These are phyloP conservation scores for Cryptosporidium ubiquitum DNA, from an alignment of 169 alveolate species.

Conservation along the genomic window DNA sequence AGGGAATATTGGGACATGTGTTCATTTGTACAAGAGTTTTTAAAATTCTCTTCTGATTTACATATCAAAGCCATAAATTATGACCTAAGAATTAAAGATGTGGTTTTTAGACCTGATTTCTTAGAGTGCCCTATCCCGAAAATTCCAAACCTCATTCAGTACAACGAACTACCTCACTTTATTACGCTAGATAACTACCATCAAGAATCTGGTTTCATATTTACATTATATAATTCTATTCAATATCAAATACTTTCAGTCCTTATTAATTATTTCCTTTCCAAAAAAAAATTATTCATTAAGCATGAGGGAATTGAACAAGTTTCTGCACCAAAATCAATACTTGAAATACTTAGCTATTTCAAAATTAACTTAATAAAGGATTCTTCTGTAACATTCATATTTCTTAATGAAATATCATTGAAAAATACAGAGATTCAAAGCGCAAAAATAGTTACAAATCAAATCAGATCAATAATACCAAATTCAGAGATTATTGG, in stretches of 20 bases:
- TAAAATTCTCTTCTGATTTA: neutral
- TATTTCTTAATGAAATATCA: conserved; percentile 18
- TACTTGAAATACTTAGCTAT: conserved; percentile 5
- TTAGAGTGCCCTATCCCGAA: conserved; percentile 24
- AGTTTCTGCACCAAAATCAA: neutral
- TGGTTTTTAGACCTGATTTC: neutral
- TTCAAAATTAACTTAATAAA: neutral
- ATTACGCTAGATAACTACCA: neutral
- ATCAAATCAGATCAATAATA: neutral
- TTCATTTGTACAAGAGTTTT: conserved; percentile 49
- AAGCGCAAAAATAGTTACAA: conserved; percentile 21
- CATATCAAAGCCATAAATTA: neutral
- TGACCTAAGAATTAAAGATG: conserved; percentile 20
- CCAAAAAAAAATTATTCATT: conserved; percentile 8
- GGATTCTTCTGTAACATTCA: neutral
- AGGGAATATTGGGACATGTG: conserved; percentile 35
- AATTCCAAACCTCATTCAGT: neutral
- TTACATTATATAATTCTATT: conserved; percentile 16
- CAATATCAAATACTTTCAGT: neutral
- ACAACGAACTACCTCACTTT: neutral
- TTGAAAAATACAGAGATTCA: conserved; percentile 1
- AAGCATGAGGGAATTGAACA: conserved; percentile 24
- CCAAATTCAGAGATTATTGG: conserved; percentile 29
- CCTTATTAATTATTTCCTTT: conserved; percentile 4
- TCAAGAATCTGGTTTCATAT: neutral